phyloP scores from a whole-genome alignment of 73 alveolate genomes.

The Stentor coeruleus region DNA sequence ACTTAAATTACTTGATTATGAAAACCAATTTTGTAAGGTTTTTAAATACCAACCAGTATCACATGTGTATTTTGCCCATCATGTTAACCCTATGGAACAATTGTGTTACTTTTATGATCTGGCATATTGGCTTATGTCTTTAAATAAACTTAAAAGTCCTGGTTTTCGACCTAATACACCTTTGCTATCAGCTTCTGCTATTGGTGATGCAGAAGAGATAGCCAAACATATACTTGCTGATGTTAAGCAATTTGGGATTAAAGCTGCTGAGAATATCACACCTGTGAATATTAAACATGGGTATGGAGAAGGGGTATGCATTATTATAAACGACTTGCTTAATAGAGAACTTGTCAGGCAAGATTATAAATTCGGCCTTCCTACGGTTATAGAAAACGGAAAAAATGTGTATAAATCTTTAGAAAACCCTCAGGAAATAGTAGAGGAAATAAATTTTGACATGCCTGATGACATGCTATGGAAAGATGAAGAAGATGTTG shows the following conservation, averaged over 20 bases:
- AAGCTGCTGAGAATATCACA: constrained; percentile 13
- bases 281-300: constrained; percentile 39
- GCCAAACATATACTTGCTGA: constrained; percentile 25
- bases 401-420: not conserved
- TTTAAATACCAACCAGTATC: constrained; percentile 32
- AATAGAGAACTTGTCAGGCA: constrained; percentile 82
- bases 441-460: constrained; percentile 1
- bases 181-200: not conserved
- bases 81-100: not conserved
- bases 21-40: constrained; percentile 63
- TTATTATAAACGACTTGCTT: constrained; percentile 69
- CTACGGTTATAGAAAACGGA: constrained; percentile 8
- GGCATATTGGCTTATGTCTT: constrained; percentile 13
- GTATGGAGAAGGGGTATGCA: constrained; percentile 81
- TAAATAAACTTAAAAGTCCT: constrained; percentile 11
- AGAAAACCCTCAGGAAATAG: not conserved
- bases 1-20: constrained; percentile 75
- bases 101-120: constrained; percentile 22
- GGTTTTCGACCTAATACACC: not conserved
- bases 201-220: constrained; percentile 1
- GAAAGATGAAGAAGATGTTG: not conserved
- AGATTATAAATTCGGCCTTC: constrained; percentile 67
- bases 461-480: not conserved
- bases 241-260: constrained; percentile 10
- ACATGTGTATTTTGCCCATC: constrained; percentile 15